Conservation (phyloP, 352 stramenopile genomes). For the Phytophthora uliginosa region DNA sequence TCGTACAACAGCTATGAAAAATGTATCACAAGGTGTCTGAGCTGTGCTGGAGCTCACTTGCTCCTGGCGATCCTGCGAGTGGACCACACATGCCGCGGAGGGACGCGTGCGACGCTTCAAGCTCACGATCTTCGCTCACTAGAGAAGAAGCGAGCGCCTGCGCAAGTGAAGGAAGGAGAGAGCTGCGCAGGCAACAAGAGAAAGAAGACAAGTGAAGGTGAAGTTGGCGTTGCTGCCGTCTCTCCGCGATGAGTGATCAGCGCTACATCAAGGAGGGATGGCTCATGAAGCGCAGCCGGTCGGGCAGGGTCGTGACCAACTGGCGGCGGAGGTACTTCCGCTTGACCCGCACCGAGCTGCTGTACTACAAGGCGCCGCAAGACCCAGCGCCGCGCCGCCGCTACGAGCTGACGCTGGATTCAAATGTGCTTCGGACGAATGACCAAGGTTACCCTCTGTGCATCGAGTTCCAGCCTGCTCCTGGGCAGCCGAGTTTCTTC, state of each 20-base stretch:
- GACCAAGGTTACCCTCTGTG: slow-evolving; percentile 72
- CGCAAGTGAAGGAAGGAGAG: slow-evolving; percentile 6
- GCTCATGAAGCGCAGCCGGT: slow-evolving; percentile 71
- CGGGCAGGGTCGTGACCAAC: slow-evolving; percentile 46
- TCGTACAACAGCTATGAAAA: not conserved
- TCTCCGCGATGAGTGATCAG: slow-evolving; percentile 32
- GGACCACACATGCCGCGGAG: not conserved
- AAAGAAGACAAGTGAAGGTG: slow-evolving; percentile 2
- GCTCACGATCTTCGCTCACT: slow-evolving; percentile 28
- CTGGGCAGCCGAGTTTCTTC: slow-evolving; percentile 56
- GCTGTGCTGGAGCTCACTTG: not conserved
- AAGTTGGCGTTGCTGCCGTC: slow-evolving; percentile 1
- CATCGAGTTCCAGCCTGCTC: slow-evolving; percentile 64
- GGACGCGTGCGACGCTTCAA: slow-evolving; percentile 26
- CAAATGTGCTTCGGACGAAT: slow-evolving; percentile 64
- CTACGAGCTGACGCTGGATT: slow-evolving; percentile 63
- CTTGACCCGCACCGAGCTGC: slow-evolving; percentile 65
- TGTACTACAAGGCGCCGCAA: slow-evolving; percentile 60
- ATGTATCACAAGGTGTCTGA: not conserved
- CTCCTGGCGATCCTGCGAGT: not conserved
- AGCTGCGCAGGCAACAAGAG: slow-evolving; percentile 7
- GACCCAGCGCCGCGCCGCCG: slow-evolving; percentile 48
- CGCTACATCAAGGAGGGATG: slow-evolving; percentile 79
- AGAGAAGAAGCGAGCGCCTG: slow-evolving; percentile 18
- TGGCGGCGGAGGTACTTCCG: slow-evolving; percentile 80